These are phyloP conservation scores for Parastagonospora nodorum DNA, from an alignment of 2,329 filamentous ascomycete genomes.

Conservation along the genomic window DNA sequence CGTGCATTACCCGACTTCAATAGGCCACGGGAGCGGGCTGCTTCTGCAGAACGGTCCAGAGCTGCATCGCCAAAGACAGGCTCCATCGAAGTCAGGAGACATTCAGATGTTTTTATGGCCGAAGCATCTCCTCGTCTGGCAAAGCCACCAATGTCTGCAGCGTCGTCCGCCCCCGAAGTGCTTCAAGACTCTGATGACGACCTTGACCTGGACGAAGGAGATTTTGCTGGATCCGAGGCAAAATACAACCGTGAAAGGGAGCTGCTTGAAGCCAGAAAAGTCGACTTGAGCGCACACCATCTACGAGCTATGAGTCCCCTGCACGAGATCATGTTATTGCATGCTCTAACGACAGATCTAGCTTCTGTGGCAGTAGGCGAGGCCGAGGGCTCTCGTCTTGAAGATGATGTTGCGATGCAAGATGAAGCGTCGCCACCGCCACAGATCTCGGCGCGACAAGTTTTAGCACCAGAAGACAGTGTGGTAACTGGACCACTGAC, in stretches of 20 bases:
- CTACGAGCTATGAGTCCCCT: constrained; percentile 52
- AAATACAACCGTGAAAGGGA: constrained; percentile 54
- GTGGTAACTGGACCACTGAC: constrained; percentile 36
- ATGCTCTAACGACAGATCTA: constrained; percentile 43
- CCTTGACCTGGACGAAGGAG: constrained; percentile 52
- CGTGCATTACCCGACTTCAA: constrained; percentile 21
- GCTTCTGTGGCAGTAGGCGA: constrained; percentile 12
- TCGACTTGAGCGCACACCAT: constrained; percentile 49
- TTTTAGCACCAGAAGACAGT: constrained; percentile 19
- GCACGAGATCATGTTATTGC: constrained; percentile 50
- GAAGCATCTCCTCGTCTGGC: constrained; percentile 35
- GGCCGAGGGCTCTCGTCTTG: neutral
- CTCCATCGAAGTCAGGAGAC: constrained; percentile 36
- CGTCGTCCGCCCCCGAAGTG: constrained; percentile 38
- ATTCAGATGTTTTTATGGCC: constrained; percentile 43
- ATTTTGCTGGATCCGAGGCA: constrained; percentile 52
- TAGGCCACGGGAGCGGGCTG: constrained; percentile 24
- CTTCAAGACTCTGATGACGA: constrained; percentile 53
- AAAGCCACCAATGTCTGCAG: constrained; percentile 35
- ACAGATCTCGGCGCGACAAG: constrained; percentile 12
- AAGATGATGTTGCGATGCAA: constrained; percentile 25
- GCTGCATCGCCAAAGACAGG: constrained; percentile 30
- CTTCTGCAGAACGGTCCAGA: constrained; percentile 27
- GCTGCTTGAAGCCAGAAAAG: constrained; percentile 49
- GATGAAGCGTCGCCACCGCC: constrained; percentile 18